These are phyloP conservation scores for Epichloe gansuensis DNA, from an alignment of 2,329 filamentous ascomycete species.

Conservation along the genomic window DNA sequence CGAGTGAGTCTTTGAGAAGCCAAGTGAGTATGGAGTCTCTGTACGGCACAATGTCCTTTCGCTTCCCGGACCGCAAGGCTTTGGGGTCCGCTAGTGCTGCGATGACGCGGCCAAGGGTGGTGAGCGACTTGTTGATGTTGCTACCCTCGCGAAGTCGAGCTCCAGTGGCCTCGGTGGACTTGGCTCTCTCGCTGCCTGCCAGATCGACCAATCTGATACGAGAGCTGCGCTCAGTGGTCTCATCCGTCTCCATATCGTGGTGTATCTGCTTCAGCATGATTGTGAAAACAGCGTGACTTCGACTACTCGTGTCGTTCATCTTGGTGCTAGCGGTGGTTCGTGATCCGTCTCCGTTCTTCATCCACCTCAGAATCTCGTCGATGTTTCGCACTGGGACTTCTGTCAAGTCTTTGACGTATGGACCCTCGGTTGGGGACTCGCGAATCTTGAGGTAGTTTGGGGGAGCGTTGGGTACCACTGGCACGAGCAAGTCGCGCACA, in stretches of 20 bases:
- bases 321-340: constrained; percentile 88
- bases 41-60: constrained; percentile 66
- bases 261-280: constrained; percentile 98
- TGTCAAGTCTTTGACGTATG: constrained; percentile 92
- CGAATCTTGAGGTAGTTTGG: constrained; percentile 94
- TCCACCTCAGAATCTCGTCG: constrained; percentile 74
- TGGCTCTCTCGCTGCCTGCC: constrained; percentile 87
- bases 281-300: constrained; percentile 94
- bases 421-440: constrained; percentile 86
- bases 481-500: constrained; percentile 82
- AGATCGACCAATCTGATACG: constrained; percentile 91
- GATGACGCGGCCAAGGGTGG: constrained; percentile 89
- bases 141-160: constrained; percentile 83
- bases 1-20: constrained; percentile 90
- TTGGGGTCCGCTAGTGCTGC: constrained; percentile 71
- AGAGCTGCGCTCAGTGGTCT: constrained; percentile 88
- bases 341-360: constrained; percentile 79
- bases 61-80: constrained; percentile 40
- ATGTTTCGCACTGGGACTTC: constrained; percentile 85
- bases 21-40: constrained; percentile 74
- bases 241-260: constrained; percentile 92
- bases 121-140: constrained; percentile 98
- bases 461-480: constrained; percentile 56
- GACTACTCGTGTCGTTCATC: constrained; percentile 97
- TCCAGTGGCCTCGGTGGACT: constrained; percentile 89